phyloP scores from a whole-genome alignment of 352 stramenopile species.

The Phytophthora cryptogea region DNA sequence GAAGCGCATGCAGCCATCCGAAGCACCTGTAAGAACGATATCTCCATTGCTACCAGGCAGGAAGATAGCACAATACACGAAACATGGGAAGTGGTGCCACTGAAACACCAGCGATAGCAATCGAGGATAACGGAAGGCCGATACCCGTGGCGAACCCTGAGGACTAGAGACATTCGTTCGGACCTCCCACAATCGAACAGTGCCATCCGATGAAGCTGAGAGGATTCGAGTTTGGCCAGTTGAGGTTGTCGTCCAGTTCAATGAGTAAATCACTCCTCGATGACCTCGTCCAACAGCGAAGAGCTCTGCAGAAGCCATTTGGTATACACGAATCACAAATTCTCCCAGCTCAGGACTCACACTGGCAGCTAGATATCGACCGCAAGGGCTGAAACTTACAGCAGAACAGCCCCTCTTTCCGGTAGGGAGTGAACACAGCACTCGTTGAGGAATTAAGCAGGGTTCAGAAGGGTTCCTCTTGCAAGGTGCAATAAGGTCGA shows the following conservation, averaged over 20 bases:
- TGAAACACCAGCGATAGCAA: constrained; percentile 29
- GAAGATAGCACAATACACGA: constrained; percentile 74
- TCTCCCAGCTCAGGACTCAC: constrained; percentile 40
- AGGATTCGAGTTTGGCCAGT: constrained; percentile 35
- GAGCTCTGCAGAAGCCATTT: constrained; percentile 44
- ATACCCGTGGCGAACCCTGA: constrained; percentile 4
- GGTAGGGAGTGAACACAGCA: constrained; percentile 57
- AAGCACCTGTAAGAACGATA: constrained; percentile 53
- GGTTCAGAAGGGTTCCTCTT: constrained; percentile 40
- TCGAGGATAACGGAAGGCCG: not conserved
- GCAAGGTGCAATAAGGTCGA: constrained; percentile 34
- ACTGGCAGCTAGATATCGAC: constrained; percentile 54
- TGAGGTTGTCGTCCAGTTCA: constrained; percentile 47
- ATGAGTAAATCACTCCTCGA: constrained; percentile 57
- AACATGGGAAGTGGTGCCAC: constrained; percentile 66
- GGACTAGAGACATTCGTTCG: not conserved
- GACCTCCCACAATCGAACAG: constrained; percentile 49
- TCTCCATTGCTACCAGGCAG: constrained; percentile 32
- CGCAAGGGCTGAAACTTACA: constrained; percentile 65
- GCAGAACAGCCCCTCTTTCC: constrained; percentile 62
- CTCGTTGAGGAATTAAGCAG: constrained; percentile 60
- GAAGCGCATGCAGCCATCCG: constrained; percentile 57
- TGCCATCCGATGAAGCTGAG: constrained; percentile 66
- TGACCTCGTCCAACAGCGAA: constrained; percentile 49
- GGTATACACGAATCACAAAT: constrained; percentile 52